Percentiles rank a stretch among this genome's conserved stretches.
Evolutionary conservation across 2,329 filamentous ascomycete species (phyloP).

Genomic region (Pestalotiopsis sp.): DNA sequence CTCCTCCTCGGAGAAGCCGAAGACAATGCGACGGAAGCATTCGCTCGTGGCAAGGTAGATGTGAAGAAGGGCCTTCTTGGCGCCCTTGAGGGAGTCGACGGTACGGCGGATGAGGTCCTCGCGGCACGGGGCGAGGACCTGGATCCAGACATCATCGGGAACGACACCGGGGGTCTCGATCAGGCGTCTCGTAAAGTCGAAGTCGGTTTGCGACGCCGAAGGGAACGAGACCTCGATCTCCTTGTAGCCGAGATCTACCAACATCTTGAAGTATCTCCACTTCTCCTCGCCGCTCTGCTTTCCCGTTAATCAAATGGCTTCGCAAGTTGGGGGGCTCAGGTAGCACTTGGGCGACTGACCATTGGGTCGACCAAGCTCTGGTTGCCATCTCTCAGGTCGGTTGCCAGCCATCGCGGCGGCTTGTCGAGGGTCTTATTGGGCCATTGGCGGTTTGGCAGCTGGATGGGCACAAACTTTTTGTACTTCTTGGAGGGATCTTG

Average conservation of each 20-base stretch:
- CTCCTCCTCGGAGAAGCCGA: slow-evolving; percentile 82
- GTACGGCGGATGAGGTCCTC: slow-evolving; percentile 88
- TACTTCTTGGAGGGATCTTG: slow-evolving; percentile 78
- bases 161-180: slow-evolving; percentile 81
- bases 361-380: slow-evolving; percentile 92
- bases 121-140: slow-evolving; percentile 89
- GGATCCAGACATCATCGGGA: slow-evolving; percentile 87
- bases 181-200: slow-evolving; percentile 87
- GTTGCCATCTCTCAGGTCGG: slow-evolving; percentile 88
- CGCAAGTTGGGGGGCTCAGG: background rate
- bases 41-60: slow-evolving; percentile 95
- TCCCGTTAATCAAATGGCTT: background rate
- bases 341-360: slow-evolving; percentile 52
- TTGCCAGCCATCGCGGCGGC: slow-evolving; percentile 87
- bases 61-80: slow-evolving; percentile 92
- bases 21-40: slow-evolving; percentile 91
- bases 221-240: slow-evolving; percentile 97
- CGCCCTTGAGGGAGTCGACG: slow-evolving; percentile 82
- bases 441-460: slow-evolving; percentile 77
- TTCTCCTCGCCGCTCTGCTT: slow-evolving; percentile 88
- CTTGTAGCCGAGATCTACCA: slow-evolving; percentile 90
- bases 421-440: slow-evolving; percentile 80
- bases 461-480: slow-evolving; percentile 64
- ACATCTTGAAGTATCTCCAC: slow-evolving; percentile 92
- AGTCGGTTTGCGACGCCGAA: slow-evolving; percentile 91